These are phyloP conservation scores for Kernera saxatilis DNA, from an alignment of 345 rosid genomes.

Conservation along the genomic window DNA sequence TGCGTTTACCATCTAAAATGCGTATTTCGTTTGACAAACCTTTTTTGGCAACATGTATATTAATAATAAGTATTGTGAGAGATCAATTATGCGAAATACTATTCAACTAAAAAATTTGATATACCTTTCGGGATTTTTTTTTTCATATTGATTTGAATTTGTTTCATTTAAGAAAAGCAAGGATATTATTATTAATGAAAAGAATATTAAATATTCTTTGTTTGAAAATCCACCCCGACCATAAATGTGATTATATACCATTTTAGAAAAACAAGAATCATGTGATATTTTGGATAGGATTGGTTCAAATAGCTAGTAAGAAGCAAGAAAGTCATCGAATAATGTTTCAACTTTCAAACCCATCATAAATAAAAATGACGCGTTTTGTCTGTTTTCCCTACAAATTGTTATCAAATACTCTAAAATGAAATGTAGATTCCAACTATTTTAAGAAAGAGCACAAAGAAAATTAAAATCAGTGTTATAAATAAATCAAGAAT, in stretches of 20 bases:
- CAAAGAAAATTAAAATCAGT: background rate
- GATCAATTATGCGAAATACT: background rate
- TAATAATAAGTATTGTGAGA: background rate
- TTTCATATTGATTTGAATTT: too few relatives aligned
- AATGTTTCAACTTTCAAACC: slow-evolving; percentile 6
- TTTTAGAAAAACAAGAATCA: background rate
- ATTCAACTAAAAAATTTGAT: too few relatives aligned
- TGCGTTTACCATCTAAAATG: too few relatives aligned
- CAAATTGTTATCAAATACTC: background rate
- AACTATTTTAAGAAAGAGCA: background rate
- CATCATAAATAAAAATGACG: background rate
- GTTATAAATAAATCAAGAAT: background rate
- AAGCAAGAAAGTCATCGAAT: slow-evolving; percentile 1
- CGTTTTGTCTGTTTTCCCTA: background rate
- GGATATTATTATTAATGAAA: background rate
- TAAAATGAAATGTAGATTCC: background rate
- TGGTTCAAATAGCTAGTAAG: background rate
- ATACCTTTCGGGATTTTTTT: too few relatives aligned
- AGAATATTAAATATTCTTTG: background rate
- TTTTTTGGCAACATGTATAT: too few relatives aligned
- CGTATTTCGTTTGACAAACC: too few relatives aligned
- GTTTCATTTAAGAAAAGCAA: background rate
- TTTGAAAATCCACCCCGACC: background rate
- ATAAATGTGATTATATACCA: too few relatives aligned
- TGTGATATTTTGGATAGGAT: background rate